These are phyloP conservation scores for Hemisphaericaspora nanyangensis DNA, from an alignment of 805 yeast genomes.

Conservation along the genomic window DNA sequence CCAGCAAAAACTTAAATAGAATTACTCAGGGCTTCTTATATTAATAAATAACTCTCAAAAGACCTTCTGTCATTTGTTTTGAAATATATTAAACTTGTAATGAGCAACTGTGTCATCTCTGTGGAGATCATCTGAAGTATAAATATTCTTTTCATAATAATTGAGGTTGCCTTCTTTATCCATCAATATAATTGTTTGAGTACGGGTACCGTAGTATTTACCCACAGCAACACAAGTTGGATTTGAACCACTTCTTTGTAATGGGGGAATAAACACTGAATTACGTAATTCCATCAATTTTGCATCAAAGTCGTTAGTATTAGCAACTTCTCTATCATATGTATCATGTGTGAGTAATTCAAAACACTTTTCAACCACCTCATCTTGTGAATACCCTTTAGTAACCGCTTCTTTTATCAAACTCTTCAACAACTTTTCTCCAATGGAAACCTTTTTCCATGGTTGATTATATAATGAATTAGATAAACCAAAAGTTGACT, in stretches of 20 bases:
- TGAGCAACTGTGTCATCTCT: constrained; percentile 7
- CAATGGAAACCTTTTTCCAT: constrained; percentile 71
- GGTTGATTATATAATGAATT: constrained; percentile 63
- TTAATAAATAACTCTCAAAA: too few species aligned
- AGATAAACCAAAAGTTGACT: constrained; percentile 55
- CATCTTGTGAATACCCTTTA: constrained; percentile 24
- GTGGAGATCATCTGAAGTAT: constrained; percentile 37
- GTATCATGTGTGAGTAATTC: constrained; percentile 46
- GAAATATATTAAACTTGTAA: constrained; percentile 5
- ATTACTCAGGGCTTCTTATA: too few species aligned
- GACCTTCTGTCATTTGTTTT: too few species aligned
- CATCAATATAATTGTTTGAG: constrained; percentile 73
- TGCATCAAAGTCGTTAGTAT: constrained; percentile 12
- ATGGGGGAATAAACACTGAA: constrained; percentile 72
- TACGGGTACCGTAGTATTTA: constrained; percentile 76
- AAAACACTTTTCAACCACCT: constrained; percentile 50
- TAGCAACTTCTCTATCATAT: constrained; percentile 21
- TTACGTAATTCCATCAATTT: constrained; percentile 43
- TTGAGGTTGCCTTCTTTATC: constrained; percentile 48
- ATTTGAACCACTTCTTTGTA: constrained; percentile 18
- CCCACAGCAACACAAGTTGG: constrained; percentile 32
- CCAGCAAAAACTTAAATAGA: too few species aligned
- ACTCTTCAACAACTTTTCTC: constrained; percentile 28
- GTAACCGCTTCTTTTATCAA: constrained; percentile 17
- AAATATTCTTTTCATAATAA: constrained; percentile 61